Percentiles rank a stretch among this genome's conserved stretches.
These are phyloP conservation scores for Flammula alnicola DNA, from an alignment of 1,284 basidiomycete species.

Conservation along the genomic window DNA sequence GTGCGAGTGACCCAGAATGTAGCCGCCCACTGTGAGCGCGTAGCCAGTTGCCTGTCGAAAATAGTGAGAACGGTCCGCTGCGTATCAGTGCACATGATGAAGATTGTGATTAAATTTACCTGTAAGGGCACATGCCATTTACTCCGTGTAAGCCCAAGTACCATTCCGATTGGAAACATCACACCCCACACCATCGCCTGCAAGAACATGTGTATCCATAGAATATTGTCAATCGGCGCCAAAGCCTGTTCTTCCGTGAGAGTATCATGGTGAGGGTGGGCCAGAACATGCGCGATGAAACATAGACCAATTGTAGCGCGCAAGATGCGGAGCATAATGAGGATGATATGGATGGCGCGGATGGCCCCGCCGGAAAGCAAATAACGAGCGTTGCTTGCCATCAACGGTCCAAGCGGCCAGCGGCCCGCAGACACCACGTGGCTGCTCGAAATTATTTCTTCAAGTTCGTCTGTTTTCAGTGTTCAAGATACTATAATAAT, in stretches of 20 bases:
- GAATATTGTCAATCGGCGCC: slow-evolving; percentile 76
- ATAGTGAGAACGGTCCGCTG: slow-evolving; percentile 17
- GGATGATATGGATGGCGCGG: neutral
- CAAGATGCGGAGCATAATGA: slow-evolving; percentile 11
- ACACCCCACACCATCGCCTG: slow-evolving; percentile 83
- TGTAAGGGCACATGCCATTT: slow-evolving; percentile 89
- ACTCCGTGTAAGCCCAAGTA: slow-evolving; percentile 78
- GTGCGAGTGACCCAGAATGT: slow-evolving; percentile 83
- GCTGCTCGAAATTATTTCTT: too few relatives aligned
- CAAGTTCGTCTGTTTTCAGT: too few relatives aligned
- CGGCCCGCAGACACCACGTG: too few relatives aligned
- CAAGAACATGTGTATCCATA: slow-evolving; percentile 81
- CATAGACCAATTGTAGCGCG: slow-evolving; percentile 10
- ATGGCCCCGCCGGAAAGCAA: slow-evolving; percentile 6
- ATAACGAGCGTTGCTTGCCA: too few relatives aligned
- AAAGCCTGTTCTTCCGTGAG: slow-evolving; percentile 65
- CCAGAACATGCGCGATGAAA: slow-evolving; percentile 30
- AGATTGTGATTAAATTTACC: slow-evolving; percentile 49
- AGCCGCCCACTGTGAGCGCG: slow-evolving; percentile 71
- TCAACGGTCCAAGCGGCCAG: too few relatives aligned
- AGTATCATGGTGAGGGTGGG: slow-evolving; percentile 66
- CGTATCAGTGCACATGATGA: too few relatives aligned
- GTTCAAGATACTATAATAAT: neutral
- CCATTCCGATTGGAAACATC: slow-evolving; percentile 87
- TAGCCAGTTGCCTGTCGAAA: slow-evolving; percentile 63